Conservation (phyloP, 495 filamentous ascomycete species). For the Penicillium cataractarum region DNA sequence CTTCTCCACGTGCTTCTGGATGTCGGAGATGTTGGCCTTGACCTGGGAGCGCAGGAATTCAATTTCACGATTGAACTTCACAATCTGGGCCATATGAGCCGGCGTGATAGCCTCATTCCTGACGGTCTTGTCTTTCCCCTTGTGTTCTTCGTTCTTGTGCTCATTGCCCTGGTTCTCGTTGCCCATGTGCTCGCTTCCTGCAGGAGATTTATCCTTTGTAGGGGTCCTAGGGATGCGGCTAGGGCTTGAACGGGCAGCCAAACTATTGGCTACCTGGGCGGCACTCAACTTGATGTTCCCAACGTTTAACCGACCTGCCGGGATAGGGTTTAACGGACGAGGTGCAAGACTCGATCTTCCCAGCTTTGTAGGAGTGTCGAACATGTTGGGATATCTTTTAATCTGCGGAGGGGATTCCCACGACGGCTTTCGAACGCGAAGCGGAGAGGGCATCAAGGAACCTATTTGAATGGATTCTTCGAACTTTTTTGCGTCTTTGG, state of each 20-base stretch:
- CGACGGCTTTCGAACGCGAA: constrained; percentile 30
- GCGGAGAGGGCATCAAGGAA: constrained; percentile 31
- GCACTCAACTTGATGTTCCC: background rate
- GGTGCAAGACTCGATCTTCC: background rate
- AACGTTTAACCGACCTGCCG: constrained; percentile 8
- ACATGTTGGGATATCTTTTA: background rate
- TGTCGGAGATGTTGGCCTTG: constrained; percentile 23
- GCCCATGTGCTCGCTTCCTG: background rate
- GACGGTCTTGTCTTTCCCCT: background rate
- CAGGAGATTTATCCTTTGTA: background rate
- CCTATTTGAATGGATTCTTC: background rate
- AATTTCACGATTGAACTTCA: constrained; percentile 29
- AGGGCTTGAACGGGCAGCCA: background rate
- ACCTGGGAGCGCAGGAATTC: constrained; percentile 34
- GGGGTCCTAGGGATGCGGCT: background rate
- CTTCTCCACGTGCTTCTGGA: constrained; percentile 30
- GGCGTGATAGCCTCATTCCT: constrained; percentile 4
- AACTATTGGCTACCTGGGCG: background rate
- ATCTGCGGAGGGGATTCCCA: background rate
- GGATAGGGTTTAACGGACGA: background rate
- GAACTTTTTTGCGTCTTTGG: background rate
- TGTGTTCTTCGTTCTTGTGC: background rate
- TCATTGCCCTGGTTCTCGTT: background rate
- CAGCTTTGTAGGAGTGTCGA: constrained; percentile 1
- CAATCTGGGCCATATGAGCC: constrained; percentile 11